Evolutionary conservation across 441 rosid genomes (phyloP), one percentile per base, ranked within the genome.

Genomic region (Populus hybrid): DNA sequence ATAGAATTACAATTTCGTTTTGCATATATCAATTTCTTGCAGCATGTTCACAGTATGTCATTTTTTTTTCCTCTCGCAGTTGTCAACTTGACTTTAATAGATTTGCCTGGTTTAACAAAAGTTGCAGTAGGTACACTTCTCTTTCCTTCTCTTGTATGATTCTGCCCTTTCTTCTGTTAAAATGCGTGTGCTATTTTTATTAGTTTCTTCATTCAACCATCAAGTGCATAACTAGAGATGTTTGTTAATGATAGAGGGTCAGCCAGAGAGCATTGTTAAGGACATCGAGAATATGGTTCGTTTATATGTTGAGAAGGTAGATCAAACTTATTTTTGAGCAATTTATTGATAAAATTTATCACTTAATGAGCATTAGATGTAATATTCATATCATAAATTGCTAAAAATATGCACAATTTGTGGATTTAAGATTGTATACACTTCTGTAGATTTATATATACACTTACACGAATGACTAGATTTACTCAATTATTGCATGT

Each of bases 51-150:
- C 21, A 32, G 20, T 10, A 28, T 4, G 6, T 28, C 18, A 1
- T n/a, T 71, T 57, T 67, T 69, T 67, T 69, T 16, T 65, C 11
- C 12, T 23, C 72, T 36, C 68, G 78, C 91, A 91, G 94, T 91
- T 85, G 91, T 92, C 79, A 89, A 94, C 86, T 88, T 94, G 83
- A 94, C 97, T 10, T 79, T 94, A 76, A 80, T 92, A 69, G 97
- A 94, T 86, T 80, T 94, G 85, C 98, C 97, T 53, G 97, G 97
- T 81, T 82, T 94, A 73, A 94, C 98, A 16, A 92, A 94, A 83
- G 90, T 94, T 74, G 98, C 96, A 66, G 86, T 93, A 23, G 97
- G 97, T 91, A 91, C 70, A 84, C 57, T 42, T 28, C 30, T 35
- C 59, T 38, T n/a, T 1, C 67, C 11, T 35, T n/a, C 24, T 16